Evolutionary conservation across 345 rosid species (phyloP).

Genomic region (Erysimum cheiranthoides): DNA sequence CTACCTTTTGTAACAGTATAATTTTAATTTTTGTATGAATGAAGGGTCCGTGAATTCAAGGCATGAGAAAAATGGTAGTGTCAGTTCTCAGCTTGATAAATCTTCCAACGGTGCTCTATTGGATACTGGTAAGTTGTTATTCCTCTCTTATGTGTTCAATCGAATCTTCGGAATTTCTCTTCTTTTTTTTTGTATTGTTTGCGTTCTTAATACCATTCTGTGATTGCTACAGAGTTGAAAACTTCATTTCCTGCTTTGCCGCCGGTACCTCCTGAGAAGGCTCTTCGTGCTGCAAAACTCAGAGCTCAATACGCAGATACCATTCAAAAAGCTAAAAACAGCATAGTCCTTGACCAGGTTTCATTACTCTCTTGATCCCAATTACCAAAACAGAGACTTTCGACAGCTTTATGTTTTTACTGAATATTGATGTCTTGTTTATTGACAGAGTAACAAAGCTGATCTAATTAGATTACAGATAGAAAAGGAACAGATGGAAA

Average conservation of each 20-base stretch:
- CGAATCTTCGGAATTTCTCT: background rate
- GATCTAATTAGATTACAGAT: slow-evolving; percentile 61
- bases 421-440: slow-evolving; percentile 2
- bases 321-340: slow-evolving; percentile 72
- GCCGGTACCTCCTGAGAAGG: slow-evolving; percentile 73
- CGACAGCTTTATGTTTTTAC: slow-evolving; percentile 8
- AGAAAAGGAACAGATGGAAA: slow-evolving; percentile 74
- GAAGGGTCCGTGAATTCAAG: slow-evolving; percentile 68
- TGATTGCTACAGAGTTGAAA: slow-evolving; percentile 54
- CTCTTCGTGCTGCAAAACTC: slow-evolving; percentile 81
- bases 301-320: slow-evolving; percentile 79
- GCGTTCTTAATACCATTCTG: background rate
- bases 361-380: slow-evolving; percentile 29
- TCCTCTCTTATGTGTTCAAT: background rate
- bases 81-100: slow-evolving; percentile 52
- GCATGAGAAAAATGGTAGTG: slow-evolving; percentile 60
- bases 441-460: slow-evolving; percentile 64
- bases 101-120: slow-evolving; percentile 42
- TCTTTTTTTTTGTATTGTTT: slow-evolving; percentile 15
- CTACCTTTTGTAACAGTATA: background rate
- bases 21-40: slow-evolving; percentile 25
- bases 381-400: background rate
- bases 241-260: slow-evolving; percentile 50
- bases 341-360: slow-evolving; percentile 69
- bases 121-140: slow-evolving; percentile 56